These are phyloP conservation scores for Syzygium oleosum DNA, from an alignment of 345 rosid genomes.

Conservation along the genomic window DNA sequence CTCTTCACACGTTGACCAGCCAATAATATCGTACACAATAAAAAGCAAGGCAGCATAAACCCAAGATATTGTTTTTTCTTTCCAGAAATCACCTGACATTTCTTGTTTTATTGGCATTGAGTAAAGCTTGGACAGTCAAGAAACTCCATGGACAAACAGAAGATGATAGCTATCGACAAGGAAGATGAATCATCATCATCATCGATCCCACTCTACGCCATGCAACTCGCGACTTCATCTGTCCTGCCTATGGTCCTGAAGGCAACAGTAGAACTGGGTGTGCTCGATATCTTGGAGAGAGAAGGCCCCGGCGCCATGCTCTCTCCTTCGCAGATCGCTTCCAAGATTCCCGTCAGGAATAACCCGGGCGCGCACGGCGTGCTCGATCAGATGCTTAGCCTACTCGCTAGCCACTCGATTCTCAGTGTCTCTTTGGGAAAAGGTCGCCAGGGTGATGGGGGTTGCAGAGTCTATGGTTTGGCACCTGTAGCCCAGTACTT, in stretches of 20 bases:
- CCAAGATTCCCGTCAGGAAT: not conserved
- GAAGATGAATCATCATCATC: not conserved
- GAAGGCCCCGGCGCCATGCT: slow-evolving; percentile 20
- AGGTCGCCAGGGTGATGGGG: not conserved
- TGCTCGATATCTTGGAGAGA: slow-evolving; percentile 15
- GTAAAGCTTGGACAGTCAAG: not conserved
- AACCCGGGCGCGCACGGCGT: slow-evolving; percentile 1
- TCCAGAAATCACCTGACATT: not conserved
- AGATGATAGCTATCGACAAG: not conserved
- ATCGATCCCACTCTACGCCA: slow-evolving; percentile 4
- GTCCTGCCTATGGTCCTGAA: slow-evolving; percentile 28
- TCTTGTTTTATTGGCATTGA: not conserved
- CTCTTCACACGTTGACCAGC: not conserved
- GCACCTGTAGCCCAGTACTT: slow-evolving; percentile 28
- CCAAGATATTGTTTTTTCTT: not conserved
- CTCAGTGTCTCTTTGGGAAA: slow-evolving; percentile 6
- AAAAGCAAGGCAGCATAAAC: not conserved
- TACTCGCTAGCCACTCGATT: slow-evolving; percentile 23
- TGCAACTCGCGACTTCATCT: slow-evolving; percentile 29
- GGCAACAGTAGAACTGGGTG: slow-evolving; percentile 19
- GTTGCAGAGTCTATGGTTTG: slow-evolving; percentile 10
- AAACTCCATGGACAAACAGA: not conserved
- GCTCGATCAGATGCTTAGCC: slow-evolving; percentile 29
- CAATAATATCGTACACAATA: not conserved
- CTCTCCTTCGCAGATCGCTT: slow-evolving; percentile 19